Conservation (phyloP, 108 stramenopile genomes). For the Stephanodiscus triporus region DNA sequence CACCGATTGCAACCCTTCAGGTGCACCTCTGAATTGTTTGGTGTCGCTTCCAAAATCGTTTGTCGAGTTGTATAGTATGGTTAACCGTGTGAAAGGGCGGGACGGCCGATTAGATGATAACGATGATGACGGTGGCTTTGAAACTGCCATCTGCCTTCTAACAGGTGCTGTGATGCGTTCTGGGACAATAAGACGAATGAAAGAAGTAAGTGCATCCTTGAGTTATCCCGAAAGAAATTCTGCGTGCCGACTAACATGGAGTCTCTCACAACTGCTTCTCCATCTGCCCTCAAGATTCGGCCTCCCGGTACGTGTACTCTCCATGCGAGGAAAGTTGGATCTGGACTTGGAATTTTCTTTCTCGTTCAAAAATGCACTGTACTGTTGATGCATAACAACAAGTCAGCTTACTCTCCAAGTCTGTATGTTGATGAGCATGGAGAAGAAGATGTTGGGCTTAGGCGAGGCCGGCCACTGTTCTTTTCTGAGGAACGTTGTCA, state of each 20-base stretch:
- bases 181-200: slow-evolving; percentile 61
- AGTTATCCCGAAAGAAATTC: neutral
- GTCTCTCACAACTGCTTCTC: neutral
- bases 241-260: neutral
- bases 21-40: slow-evolving; percentile 57
- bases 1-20: slow-evolving; percentile 14
- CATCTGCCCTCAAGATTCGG: slow-evolving; percentile 39
- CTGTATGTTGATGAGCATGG: slow-evolving; percentile 93
- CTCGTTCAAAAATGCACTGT: slow-evolving; percentile 92
- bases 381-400: slow-evolving; percentile 92
- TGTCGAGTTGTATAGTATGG: slow-evolving; percentile 85
- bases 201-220: slow-evolving; percentile 33
- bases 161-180: slow-evolving; percentile 88
- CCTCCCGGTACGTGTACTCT: slow-evolving; percentile 86
- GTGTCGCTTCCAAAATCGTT: slow-evolving; percentile 86
- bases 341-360: slow-evolving; percentile 91
- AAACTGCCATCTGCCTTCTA: slow-evolving; percentile 90
- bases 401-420: slow-evolving; percentile 90
- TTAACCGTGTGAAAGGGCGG: slow-evolving; percentile 79
- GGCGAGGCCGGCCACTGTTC: slow-evolving; percentile 86
- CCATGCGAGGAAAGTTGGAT: slow-evolving; percentile 80
- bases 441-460: slow-evolving; percentile 90
- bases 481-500: slow-evolving; percentile 80
- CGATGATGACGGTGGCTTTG: slow-evolving; percentile 65
- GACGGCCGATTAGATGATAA: slow-evolving; percentile 68